A percentile compares a stretch with the other conserved stretches of the same genome.
Conservation (phyloP, 2,329 filamentous ascomycete genomes). For the Hypoxylon sp. region DNA sequence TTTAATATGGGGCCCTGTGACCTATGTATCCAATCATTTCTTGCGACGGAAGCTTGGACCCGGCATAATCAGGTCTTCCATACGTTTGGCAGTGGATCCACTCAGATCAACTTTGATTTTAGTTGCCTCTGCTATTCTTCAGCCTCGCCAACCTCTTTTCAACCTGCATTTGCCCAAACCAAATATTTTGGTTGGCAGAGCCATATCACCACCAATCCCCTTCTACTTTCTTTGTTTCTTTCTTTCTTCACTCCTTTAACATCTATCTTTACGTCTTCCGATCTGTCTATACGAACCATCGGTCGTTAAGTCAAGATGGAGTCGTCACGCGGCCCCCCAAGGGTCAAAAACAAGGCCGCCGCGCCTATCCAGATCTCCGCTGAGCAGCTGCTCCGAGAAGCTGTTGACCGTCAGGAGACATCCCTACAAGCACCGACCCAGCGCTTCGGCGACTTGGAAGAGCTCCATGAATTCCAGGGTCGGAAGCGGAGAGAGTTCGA, state of each 20-base stretch:
- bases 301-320: slow-evolving; percentile 76
- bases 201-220: slow-evolving; percentile 3
- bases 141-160: slow-evolving; percentile 30
- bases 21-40: slow-evolving; percentile 20
- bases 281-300: background rate
- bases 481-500: slow-evolving; percentile 97
- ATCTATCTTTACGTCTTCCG: background rate
- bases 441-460: slow-evolving; percentile 95
- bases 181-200: slow-evolving; percentile 22
- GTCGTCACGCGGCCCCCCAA: slow-evolving; percentile 87
- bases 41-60: background rate
- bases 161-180: slow-evolving; percentile 12
- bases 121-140: slow-evolving; percentile 20
- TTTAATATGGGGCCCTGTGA: slow-evolving; percentile 31
- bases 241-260: background rate
- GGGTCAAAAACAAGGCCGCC: slow-evolving; percentile 98
- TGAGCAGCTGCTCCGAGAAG: slow-evolving; percentile 96
- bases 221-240: background rate
- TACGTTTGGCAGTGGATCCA: slow-evolving; percentile 4
- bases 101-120: slow-evolving; percentile 25
- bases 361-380: slow-evolving; percentile 94
- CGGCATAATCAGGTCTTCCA: slow-evolving; percentile 31
- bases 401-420: slow-evolving; percentile 94
- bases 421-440: slow-evolving; percentile 91
- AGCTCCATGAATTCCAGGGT: slow-evolving; percentile 97